Conservation (phyloP, 179 eudicot species). For the Patellifolia procumbens region DNA sequence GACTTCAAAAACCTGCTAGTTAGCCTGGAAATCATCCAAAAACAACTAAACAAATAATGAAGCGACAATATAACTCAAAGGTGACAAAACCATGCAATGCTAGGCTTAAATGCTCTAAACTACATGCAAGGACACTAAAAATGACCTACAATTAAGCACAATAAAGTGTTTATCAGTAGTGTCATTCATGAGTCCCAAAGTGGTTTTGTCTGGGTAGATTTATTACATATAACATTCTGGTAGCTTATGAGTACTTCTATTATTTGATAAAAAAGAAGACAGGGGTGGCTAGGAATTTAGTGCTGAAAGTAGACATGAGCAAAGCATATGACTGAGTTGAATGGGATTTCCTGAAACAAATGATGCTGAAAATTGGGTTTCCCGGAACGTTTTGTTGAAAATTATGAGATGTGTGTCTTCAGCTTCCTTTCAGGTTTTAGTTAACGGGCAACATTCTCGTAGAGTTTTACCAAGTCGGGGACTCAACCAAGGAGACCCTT, state of each 20-base stretch:
- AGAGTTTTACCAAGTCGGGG: background rate
- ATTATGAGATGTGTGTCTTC: background rate
- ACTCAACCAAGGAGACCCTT: background rate
- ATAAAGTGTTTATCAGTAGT: too few species aligned
- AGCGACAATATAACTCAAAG: too few species aligned
- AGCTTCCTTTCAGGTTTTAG: background rate
- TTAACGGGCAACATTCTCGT: background rate
- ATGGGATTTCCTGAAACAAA: too few species aligned
- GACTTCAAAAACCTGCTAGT: too few species aligned
- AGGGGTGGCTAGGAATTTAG: background rate
- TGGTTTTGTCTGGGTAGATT: background rate
- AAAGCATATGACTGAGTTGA: background rate
- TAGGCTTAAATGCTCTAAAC: too few species aligned
- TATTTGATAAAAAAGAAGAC: background rate
- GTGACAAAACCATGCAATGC: too few species aligned
- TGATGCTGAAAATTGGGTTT: too few species aligned
- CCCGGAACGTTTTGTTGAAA: background rate
- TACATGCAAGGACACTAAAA: too few species aligned
- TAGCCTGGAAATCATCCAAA: too few species aligned
- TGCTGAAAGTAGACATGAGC: background rate
- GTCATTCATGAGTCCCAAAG: too few species aligned
- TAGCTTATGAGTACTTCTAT: background rate
- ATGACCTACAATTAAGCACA: too few species aligned
- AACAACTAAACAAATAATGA: too few species aligned
- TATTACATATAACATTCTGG: background rate